Evolutionary conservation across 495 filamentous ascomycete species (phyloP).

Genomic region (Friedmanniomyces endolithicus): DNA sequence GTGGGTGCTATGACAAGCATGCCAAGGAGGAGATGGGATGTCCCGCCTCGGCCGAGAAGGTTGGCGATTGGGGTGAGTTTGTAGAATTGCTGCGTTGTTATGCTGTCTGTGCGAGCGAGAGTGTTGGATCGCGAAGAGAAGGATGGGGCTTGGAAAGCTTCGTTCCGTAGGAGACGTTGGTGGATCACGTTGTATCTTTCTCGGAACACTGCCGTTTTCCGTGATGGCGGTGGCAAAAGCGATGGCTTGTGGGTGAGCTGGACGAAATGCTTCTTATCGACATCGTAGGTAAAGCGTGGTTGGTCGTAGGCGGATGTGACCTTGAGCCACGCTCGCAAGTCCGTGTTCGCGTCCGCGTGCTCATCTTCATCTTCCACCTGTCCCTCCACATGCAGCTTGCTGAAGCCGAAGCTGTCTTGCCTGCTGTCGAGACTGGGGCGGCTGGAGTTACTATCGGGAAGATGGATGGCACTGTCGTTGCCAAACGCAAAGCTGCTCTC

Average conservation of each 20-base stretch:
- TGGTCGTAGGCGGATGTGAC: constrained; percentile 72
- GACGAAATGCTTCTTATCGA: constrained; percentile 83
- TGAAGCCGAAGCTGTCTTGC: constrained; percentile 52
- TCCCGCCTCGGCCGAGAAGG: constrained; percentile 76
- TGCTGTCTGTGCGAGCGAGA: constrained; percentile 36
- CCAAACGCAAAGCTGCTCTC: constrained; percentile 45
- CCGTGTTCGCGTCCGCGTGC: constrained; percentile 38
- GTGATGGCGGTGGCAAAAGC: constrained; percentile 63
- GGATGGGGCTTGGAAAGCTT: constrained; percentile 75
- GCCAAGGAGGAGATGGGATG: constrained; percentile 75
- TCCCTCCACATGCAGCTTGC: constrained; percentile 42
- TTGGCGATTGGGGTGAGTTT: constrained; percentile 90
- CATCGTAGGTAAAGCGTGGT: constrained; percentile 74
- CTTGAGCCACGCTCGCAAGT: constrained; percentile 67
- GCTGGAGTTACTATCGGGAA: background rate
- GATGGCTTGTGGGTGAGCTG: constrained; percentile 47
- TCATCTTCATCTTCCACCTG: constrained; percentile 43
- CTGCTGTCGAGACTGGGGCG: constrained; percentile 29
- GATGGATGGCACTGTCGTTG: constrained; percentile 12
- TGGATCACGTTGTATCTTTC: constrained; percentile 83
- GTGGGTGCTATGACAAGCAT: constrained; percentile 70
- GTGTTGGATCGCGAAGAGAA: constrained; percentile 39
- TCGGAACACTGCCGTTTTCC: constrained; percentile 75
- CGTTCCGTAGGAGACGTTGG: constrained; percentile 81
- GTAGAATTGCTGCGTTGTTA: constrained; percentile 44